Base-by-base conservation (phyloP, 2,329 filamentous ascomycete genomes). In the Clonostachys rosea region DNA sequence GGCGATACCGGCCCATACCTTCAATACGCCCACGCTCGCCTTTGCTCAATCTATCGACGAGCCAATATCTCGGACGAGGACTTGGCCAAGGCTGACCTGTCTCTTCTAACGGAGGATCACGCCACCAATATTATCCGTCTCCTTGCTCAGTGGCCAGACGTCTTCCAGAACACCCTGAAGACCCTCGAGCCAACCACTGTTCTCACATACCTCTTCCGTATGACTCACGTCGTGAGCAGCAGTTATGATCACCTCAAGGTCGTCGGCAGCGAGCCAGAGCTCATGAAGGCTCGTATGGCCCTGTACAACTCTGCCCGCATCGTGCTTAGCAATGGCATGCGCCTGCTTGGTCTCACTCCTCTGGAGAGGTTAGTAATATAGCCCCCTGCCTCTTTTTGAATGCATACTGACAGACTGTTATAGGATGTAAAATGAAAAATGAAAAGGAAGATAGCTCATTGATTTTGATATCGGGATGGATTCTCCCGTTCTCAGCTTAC, bases 1-100 rank as follows among this genome's bases (percentile, higher is more conserved):
- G 88, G 88, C 40, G 88, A 92, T 64, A 94, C 89, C 3, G 89
- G 89, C 8, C 87, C 88, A 12, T 91, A 91, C 64, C 78, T 95
- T 40, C 89, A 95, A 71, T 91, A 91, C 61, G 88, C 88, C 5
- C 86, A 91, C 60, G 84, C 86, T 34, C 85, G 86, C 56, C 76
- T 91, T 40, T 78, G 74, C 64, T 82, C 80, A 6, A 87, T 86
- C 57, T 74, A 75, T 57, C 76, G 80, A 56, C 75, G 74, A 59
- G 78, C 78, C 2, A 69, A 64, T 9, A 69, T 86, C 33, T 65
- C 70, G 2, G 66, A 73, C 6, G 75, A 78, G 45, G 80, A 87
- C 10, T 72, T 92, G 33, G 69, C 71, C 11, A 70, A 67, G 12
- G 84, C 87, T 17, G 80, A 92, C 62, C 70, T 88, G 44, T 75